These are phyloP conservation scores for Glycine latifolia DNA, from an alignment of 306 rosid species.

Conservation along the genomic window DNA sequence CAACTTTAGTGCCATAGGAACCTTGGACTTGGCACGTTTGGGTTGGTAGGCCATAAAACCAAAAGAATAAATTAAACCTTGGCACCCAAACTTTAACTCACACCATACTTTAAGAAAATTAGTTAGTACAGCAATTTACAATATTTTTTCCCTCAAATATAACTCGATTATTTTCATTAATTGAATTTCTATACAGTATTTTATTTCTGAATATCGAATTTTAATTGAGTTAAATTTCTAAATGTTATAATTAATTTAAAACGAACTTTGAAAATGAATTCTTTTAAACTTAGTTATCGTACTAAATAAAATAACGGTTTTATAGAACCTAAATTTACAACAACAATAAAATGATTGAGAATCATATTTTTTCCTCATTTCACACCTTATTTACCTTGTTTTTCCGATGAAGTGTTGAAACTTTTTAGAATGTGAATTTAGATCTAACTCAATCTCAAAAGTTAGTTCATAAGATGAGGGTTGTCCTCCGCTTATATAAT, in stretches of 20 bases:
- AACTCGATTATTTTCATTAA: neutral
- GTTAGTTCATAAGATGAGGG: too few relatives aligned
- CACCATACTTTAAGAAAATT: neutral
- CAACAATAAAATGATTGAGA: neutral
- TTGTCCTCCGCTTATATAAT: too few relatives aligned
- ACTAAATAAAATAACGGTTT: neutral
- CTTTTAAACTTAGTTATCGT: neutral
- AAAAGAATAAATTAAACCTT: slow-evolving; percentile 1
- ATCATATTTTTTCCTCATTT: neutral
- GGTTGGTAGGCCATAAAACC: neutral
- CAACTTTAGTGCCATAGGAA: slow-evolving; percentile 29
- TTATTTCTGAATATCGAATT: neutral
- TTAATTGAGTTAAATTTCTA: neutral
- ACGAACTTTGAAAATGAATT: neutral
- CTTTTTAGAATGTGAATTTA: too few relatives aligned
- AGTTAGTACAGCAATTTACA: neutral
- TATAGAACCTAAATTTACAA: neutral
- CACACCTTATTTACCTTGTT: neutral
- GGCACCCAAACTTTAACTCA: neutral
- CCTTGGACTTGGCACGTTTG: slow-evolving; percentile 37
- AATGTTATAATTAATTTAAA: neutral
- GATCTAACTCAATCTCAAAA: too few relatives aligned
- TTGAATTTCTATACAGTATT: neutral
- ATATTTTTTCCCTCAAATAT: neutral
- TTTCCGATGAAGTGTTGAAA: too few relatives aligned